phyloP scores from a whole-genome alignment of 2,329 filamentous ascomycete species.

The Chaetothyriales sp. region DNA sequence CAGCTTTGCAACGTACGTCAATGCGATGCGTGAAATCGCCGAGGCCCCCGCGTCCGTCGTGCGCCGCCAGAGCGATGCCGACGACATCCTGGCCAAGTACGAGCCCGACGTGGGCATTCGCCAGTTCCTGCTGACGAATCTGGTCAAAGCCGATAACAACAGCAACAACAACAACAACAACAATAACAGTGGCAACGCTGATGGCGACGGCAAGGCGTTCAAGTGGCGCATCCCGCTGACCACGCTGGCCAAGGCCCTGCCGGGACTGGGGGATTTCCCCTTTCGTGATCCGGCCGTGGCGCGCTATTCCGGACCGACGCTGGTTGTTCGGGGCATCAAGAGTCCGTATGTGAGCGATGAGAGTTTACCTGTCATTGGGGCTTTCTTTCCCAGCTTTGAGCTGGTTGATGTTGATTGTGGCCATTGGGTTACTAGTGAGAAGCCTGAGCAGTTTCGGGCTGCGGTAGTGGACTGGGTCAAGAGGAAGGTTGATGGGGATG shows the following conservation, averaged over 20 bases:
- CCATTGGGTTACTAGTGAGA: constrained; percentile 32
- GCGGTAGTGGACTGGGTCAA: constrained; percentile 19
- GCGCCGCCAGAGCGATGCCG: constrained; percentile 12
- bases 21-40: constrained; percentile 72
- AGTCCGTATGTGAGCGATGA: constrained; percentile 28
- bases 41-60: constrained; percentile 5
- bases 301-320: constrained; percentile 59
- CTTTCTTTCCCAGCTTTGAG: constrained; percentile 28
- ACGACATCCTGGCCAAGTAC: constrained; percentile 13
- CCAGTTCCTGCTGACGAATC: constrained; percentile 82
- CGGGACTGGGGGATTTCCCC: constrained; percentile 75
- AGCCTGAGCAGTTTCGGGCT: constrained; percentile 28
- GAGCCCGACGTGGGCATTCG: constrained; percentile 54
- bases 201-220: constrained; percentile 34
- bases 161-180: no score
- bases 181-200: no score
- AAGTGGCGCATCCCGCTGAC: constrained; percentile 68
- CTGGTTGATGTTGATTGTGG: constrained; percentile 28
- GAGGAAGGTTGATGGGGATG: constrained; percentile 12
- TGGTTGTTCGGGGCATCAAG: constrained; percentile 48
- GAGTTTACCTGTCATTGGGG: constrained; percentile 26
- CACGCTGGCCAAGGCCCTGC: constrained; percentile 51
- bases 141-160: constrained; percentile 26
- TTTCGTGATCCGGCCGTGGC: constrained; percentile 55
- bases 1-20: constrained; percentile 65